phyloP scores from a whole-genome alignment of 345 rosid genomes.

The Ceriops tagal region DNA sequence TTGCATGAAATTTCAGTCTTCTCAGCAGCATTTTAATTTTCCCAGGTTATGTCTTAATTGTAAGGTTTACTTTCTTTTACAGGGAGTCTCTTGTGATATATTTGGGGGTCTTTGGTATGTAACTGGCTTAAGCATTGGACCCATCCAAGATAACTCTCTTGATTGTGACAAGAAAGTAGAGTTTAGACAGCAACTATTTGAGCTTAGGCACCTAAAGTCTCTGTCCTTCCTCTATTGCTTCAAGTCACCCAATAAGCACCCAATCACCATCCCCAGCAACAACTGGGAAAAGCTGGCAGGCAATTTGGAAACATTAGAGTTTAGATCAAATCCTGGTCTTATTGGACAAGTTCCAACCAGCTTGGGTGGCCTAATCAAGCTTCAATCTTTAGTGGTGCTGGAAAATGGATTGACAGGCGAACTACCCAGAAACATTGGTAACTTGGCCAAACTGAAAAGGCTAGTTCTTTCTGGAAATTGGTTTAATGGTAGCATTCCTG shows the following conservation, averaged over 20 bases:
- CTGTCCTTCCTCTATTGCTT: constrained; percentile 71
- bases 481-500: constrained; percentile 60
- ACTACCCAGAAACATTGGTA: constrained; percentile 47
- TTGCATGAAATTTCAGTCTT: no score
- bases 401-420: constrained; percentile 63
- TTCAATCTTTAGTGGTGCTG: constrained; percentile 69
- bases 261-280: constrained; percentile 33
- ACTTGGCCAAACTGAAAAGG: constrained; percentile 53
- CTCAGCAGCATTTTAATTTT: no score
- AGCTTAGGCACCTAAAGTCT: constrained; percentile 73
- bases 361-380: constrained; percentile 52
- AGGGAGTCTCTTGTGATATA: constrained; percentile 93
- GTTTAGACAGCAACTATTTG: constrained; percentile 60
- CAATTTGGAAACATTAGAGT: constrained; percentile 62
- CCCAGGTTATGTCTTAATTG: background rate
- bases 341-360: constrained; percentile 56
- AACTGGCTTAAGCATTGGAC: constrained; percentile 71
- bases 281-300: constrained; percentile 56
- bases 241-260: constrained; percentile 38
- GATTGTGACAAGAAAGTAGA: constrained; percentile 47
- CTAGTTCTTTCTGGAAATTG: constrained; percentile 66
- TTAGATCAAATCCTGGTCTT: constrained; percentile 76
- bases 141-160: constrained; percentile 66
- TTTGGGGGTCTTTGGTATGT: constrained; percentile 75
- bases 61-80: constrained; percentile 16